A percentile compares a stretch with the other conserved stretches of the same genome.
Conservation (phyloP, 768 basidiomycete genomes). For the Xerocomellus dryophilus region DNA sequence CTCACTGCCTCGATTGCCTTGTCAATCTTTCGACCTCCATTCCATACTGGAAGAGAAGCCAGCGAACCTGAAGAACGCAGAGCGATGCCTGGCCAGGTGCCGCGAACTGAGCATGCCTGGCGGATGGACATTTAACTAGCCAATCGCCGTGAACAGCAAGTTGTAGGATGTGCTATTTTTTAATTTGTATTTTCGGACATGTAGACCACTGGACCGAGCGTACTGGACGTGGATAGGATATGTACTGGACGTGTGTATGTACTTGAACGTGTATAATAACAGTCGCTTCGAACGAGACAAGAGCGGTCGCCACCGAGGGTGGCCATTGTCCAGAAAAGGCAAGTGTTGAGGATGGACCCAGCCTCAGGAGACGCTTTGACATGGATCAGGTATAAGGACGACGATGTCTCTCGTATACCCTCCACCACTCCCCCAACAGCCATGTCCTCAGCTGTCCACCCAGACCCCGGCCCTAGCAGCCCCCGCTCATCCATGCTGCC, state of each 20-base stretch:
- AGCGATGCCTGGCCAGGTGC: conserved; percentile 16
- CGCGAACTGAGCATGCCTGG: conserved; percentile 41
- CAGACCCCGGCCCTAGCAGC: conserved; percentile 24
- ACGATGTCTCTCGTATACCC: conserved; percentile 13
- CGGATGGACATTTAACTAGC: conserved; percentile 35
- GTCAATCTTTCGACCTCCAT: conserved; percentile 17
- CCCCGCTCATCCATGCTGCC: conserved; percentile 12
- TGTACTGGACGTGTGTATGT: background rate
- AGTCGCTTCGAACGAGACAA: conserved; percentile 17
- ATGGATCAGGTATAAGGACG: conserved; percentile 24
- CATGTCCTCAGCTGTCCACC: conserved; percentile 12
- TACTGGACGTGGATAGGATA: conserved; percentile 18
- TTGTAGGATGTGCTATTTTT: too few relatives aligned
- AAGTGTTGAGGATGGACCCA: conserved; percentile 30
- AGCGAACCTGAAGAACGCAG: conserved; percentile 10
- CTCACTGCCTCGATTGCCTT: conserved; percentile 27
- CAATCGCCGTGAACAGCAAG: too few relatives aligned
- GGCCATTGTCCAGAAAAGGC: conserved; percentile 34
- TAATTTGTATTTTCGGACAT: conserved; percentile 17
- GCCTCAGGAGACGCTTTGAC: conserved; percentile 23
- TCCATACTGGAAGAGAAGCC: conserved; percentile 15
- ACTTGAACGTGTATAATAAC: conserved; percentile 9
- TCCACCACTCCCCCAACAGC: background rate
- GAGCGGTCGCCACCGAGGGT: conserved; percentile 16
- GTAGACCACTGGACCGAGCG: conserved; percentile 6